Evolutionary conservation across 441 rosid genomes (phyloP).

Genomic region (Capsella rubella): DNA sequence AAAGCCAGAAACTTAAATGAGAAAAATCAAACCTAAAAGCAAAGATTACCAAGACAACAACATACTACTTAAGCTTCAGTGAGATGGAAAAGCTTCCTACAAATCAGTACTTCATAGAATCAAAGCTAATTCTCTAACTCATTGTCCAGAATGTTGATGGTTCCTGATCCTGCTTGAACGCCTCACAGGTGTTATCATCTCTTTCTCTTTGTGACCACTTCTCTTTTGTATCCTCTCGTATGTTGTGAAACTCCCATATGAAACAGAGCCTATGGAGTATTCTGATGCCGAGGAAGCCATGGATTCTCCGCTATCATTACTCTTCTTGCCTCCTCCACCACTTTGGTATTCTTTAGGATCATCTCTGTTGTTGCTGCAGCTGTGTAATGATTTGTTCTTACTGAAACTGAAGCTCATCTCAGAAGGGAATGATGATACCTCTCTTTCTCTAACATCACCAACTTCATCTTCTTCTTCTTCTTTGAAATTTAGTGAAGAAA

Average conservation of each 20-base stretch:
- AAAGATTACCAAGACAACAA: conserved; percentile 14
- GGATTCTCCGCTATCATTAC: conserved; percentile 68
- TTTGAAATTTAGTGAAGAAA: conserved; percentile 48
- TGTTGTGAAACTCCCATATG: conserved; percentile 90
- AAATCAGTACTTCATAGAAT: conserved; percentile 25
- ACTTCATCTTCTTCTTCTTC: conserved; percentile 54
- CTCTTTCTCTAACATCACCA: conserved; percentile 46
- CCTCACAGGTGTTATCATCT: conserved; percentile 76
- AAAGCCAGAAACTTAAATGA: conserved; percentile 37
- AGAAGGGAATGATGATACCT: conserved; percentile 60
- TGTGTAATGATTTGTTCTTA: conserved; percentile 46
- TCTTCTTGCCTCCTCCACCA: conserved; percentile 42
- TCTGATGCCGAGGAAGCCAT: conserved; percentile 72
- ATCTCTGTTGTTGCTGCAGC: conserved; percentile 48
- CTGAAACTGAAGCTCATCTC: conserved; percentile 71
- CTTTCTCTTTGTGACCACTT: conserved; percentile 67
- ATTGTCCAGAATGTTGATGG: conserved; percentile 60
- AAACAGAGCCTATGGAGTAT: conserved; percentile 60
- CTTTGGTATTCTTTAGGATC: conserved; percentile 46
- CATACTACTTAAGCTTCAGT: conserved; percentile 36
- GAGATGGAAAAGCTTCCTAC: conserved; percentile 40
- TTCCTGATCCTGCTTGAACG: conserved; percentile 85
- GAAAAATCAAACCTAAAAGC: conserved; percentile 25
- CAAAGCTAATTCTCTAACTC: conserved; percentile 32
- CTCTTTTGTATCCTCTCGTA: conserved; percentile 71